Conservation (phyloP, 345 rosid species). For the Eutrema yunnanense region DNA sequence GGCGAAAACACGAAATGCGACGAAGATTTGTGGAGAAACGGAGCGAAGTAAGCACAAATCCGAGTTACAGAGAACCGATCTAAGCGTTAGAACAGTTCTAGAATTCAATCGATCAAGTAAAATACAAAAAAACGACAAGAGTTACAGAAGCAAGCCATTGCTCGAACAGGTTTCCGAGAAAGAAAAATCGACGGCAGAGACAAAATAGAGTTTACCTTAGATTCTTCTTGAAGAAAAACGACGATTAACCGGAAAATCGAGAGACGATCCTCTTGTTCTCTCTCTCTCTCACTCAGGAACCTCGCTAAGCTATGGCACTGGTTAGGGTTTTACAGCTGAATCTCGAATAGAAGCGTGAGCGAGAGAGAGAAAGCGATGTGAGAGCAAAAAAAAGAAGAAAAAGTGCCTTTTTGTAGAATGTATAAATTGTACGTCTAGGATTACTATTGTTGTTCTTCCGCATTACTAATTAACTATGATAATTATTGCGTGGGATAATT, state of each 20-base stretch:
- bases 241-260: slow-evolving; percentile 4
- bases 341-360: slow-evolving; percentile 16
- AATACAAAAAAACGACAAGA: not conserved
- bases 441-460: not conserved
- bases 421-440: slow-evolving; percentile 3
- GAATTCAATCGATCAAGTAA: slow-evolving; percentile 1
- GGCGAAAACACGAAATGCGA: not conserved
- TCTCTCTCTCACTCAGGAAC: not conserved
- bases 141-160: not conserved
- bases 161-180: not conserved
- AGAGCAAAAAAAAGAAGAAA: not conserved
- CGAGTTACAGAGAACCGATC: slow-evolving; percentile 10
- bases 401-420: slow-evolving; percentile 16
- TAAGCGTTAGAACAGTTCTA: not conserved
- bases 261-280: not conserved
- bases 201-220: slow-evolving; percentile 10
- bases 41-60: not conserved
- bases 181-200: not conserved
- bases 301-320: slow-evolving; percentile 12
- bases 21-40: slow-evolving; percentile 1
- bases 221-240: not conserved
- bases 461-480: not conserved
- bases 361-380: slow-evolving; percentile 3
- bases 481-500: too few species aligned
- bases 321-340: slow-evolving; percentile 33